Base-by-base conservation (phyloP, 768 basidiomycete species). In the Daedaleopsis sinensis region DNA sequence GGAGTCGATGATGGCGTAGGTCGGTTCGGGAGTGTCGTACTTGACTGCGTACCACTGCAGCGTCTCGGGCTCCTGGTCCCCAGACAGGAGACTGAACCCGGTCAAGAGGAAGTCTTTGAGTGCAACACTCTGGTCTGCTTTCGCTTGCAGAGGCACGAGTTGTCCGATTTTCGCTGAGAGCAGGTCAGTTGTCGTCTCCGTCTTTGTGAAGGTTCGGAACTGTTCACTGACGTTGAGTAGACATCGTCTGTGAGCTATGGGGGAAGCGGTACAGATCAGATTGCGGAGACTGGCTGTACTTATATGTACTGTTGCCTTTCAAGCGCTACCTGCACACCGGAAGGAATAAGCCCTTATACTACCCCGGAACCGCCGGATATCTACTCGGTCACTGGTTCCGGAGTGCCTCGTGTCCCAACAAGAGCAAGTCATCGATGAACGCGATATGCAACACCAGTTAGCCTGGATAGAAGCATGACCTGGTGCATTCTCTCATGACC, bases 1-100 rank as follows among this genome's bases (percentile, higher is more conserved):
- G 10, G 77, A 77, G 66, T 79, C 78, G 71, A 80, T 76, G 63
- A 78, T 73, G 44, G 72, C 73, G 65, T 71, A 78, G 13, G 55
- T 39, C 70, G 59, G 49, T 67, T 52, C 36, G 64, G 59, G 46
- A 59, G 64, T 35, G 63, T 35, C 46, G 59, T 73, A 73, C 57
- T 73, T 75, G 36, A 77, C 55, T 7, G 72, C 78, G 62, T 71
- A 77, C 78, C 77, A 78, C 65, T 78, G 76, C 23, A 72, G 66
- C 10, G 78, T 78, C 48, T 70, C 70, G 19, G 76, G 74, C 62
- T 79, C 77, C 27, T 60, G 55, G 47, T 59, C 58, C 10, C 56
- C 65, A 7, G 70, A 52, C 46, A 75, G 71, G 35, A 77, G 64
- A 6, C 63, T 59, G 32, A 70, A 66, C 11, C 75, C 76, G 6